Evolutionary conservation across 495 filamentous ascomycete genomes (phyloP).

Genomic region (Daldinia bambusicola): DNA sequence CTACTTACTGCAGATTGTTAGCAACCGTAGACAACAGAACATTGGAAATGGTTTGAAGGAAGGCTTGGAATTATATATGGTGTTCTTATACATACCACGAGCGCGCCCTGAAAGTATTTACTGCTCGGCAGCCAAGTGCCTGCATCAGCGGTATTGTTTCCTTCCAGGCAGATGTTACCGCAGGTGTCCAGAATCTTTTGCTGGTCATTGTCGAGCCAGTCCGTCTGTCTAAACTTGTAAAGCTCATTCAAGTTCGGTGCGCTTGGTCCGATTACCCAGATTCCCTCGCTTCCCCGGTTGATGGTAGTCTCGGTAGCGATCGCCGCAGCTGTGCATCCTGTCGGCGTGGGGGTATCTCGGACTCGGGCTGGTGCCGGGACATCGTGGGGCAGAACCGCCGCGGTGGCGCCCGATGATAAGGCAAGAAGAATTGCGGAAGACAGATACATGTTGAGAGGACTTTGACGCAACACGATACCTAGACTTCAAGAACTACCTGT

Average conservation of each 20-base stretch:
- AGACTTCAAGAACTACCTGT: not conserved
- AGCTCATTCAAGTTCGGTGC: constrained; percentile 29
- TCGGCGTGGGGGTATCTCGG: constrained; percentile 29
- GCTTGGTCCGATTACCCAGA: constrained; percentile 38
- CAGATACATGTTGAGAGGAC: constrained; percentile 21
- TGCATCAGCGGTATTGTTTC: constrained; percentile 36
- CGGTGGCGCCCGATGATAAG: constrained; percentile 23
- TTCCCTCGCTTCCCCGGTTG: constrained; percentile 38
- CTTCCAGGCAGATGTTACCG: constrained; percentile 30
- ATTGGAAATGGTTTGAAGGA: not conserved
- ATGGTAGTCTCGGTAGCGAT: constrained; percentile 37
- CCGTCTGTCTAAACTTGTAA: constrained; percentile 31
- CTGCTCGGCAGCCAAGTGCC: constrained; percentile 37
- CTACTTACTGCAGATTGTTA: not conserved
- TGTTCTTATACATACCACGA: constrained; percentile 13
- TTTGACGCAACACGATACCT: not conserved
- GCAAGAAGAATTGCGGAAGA: constrained; percentile 16
- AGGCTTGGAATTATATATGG: not conserved
- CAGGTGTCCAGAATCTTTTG: constrained; percentile 36
- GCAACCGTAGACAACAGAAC: not conserved
- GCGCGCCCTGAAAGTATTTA: constrained; percentile 36
- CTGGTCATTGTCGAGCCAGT: constrained; percentile 41
- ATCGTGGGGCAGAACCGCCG: constrained; percentile 31
- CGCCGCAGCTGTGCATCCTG: constrained; percentile 32
- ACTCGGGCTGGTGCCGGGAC: constrained; percentile 36